These are phyloP conservation scores for Kodamaea leandrae DNA, from an alignment of 805 yeast genomes.

Conservation along the genomic window DNA sequence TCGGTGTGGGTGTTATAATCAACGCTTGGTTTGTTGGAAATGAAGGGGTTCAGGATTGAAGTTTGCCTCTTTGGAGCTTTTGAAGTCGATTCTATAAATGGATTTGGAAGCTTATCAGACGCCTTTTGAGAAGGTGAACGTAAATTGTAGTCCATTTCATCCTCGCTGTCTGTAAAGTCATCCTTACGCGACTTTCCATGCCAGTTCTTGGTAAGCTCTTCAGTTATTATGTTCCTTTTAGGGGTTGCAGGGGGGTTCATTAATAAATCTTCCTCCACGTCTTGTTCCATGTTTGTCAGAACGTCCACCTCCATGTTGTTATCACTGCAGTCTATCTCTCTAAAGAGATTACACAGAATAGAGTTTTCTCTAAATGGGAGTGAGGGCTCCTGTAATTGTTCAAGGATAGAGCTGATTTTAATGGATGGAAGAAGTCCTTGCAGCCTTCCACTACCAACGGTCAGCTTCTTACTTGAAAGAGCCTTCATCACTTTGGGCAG, in stretches of 20 bases:
- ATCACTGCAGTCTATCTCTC: conserved; percentile 9
- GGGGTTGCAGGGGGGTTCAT: conserved; percentile 10
- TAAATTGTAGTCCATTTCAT: conserved; percentile 7
- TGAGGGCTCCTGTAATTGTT: conserved; percentile 2
- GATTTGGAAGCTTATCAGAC: conserved; percentile 3
- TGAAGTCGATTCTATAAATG: not conserved
- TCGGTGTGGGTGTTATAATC: conserved; percentile 40
- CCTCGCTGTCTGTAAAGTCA: conserved; percentile 8
- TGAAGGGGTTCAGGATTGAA: conserved; percentile 9
- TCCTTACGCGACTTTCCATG: conserved; percentile 9
- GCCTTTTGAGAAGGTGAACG: conserved; percentile 2
- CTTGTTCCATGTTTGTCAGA: not conserved
- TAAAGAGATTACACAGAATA: conserved; percentile 4
- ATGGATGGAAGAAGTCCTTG: conserved; percentile 10
- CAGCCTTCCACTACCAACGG: conserved; percentile 12
- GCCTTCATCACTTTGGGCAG: conserved; percentile 8
- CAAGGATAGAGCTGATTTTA: conserved; percentile 8
- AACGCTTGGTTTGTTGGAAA: conserved; percentile 7
- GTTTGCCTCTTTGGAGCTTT: conserved; percentile 5
- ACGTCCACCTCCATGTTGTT: not conserved
- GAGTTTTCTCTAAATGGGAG: not conserved
- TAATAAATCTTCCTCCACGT: not conserved
- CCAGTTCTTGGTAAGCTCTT: conserved; percentile 10
- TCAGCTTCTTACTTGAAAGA: conserved; percentile 11
- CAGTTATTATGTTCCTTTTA: conserved; percentile 7